Evolutionary conservation across 495 filamentous ascomycete species (phyloP).

Genomic region (Aspergillus sparsus): DNA sequence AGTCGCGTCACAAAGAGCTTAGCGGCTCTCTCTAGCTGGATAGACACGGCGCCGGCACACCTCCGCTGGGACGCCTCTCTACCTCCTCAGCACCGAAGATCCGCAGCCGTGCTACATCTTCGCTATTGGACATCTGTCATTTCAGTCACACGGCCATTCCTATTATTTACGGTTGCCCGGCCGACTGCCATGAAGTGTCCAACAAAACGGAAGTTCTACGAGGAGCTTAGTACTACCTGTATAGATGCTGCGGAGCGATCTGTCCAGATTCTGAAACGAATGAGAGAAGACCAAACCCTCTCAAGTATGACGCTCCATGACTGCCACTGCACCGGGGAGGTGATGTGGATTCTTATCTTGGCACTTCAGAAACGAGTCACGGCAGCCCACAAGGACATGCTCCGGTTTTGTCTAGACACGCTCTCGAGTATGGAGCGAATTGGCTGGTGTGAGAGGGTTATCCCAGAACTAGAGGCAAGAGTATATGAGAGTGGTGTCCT

Average conservation of each 20-base stretch:
- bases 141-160: background rate
- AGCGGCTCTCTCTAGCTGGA: background rate
- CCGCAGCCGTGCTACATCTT: background rate
- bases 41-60: background rate
- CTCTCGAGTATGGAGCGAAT: background rate
- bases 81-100: background rate
- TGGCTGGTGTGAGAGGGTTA: constrained; percentile 1
- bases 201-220: background rate
- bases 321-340: constrained; percentile 1
- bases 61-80: background rate
- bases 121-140: background rate
- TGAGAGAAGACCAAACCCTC: constrained; percentile 1
- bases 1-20: constrained; percentile 1
- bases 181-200: background rate
- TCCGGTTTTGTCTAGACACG: background rate
- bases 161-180: constrained; percentile 4
- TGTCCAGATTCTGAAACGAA: background rate
- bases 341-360: constrained; percentile 1
- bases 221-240: background rate
- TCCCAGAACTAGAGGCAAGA: background rate
- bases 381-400: background rate
- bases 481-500: background rate
- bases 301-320: background rate
- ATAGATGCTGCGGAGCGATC: constrained; percentile 1
- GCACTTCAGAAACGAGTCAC: constrained; percentile 1